Conservation (phyloP, 2,329 filamentous ascomycete genomes). For the Penicillium glabrum region DNA sequence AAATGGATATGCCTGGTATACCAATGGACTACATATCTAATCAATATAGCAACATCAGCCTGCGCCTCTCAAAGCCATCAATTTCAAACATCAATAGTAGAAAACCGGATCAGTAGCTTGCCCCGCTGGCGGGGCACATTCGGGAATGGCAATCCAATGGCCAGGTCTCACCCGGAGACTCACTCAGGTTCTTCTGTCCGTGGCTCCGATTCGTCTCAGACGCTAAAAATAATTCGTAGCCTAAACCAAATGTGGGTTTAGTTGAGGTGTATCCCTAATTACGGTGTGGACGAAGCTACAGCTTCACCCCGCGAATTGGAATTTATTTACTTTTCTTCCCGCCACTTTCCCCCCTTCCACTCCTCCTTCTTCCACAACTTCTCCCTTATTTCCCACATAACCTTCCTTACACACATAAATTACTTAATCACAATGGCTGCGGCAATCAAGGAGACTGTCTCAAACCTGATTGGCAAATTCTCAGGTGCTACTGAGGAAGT, state of each 20-base stretch:
- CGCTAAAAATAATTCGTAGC: constrained; percentile 21
- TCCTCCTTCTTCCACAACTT: background rate
- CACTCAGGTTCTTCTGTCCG: constrained; percentile 6
- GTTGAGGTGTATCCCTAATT: constrained; percentile 5
- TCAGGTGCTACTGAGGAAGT: constrained; percentile 40
- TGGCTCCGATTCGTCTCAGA: constrained; percentile 9
- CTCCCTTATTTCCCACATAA: background rate
- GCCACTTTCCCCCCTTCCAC: constrained; percentile 7
- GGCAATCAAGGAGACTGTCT: constrained; percentile 46
- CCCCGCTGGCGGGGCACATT: constrained; percentile 15
- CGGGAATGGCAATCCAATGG: constrained; percentile 10
- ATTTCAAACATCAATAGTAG: background rate
- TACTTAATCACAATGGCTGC: constrained; percentile 34
- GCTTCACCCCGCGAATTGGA: constrained; percentile 27
- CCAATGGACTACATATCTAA: background rate
- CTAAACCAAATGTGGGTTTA: background rate
- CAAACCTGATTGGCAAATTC: constrained; percentile 51
- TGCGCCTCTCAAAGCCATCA: background rate
- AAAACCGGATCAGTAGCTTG: constrained; percentile 3
- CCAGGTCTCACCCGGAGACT: constrained; percentile 18
- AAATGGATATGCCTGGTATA: background rate
- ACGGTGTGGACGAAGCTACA: constrained; percentile 22
- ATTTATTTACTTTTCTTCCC: constrained; percentile 6
- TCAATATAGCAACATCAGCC: background rate
- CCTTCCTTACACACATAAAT: background rate